Conservation (phyloP, 345 rosid species). For the Citrus sp. region DNA sequence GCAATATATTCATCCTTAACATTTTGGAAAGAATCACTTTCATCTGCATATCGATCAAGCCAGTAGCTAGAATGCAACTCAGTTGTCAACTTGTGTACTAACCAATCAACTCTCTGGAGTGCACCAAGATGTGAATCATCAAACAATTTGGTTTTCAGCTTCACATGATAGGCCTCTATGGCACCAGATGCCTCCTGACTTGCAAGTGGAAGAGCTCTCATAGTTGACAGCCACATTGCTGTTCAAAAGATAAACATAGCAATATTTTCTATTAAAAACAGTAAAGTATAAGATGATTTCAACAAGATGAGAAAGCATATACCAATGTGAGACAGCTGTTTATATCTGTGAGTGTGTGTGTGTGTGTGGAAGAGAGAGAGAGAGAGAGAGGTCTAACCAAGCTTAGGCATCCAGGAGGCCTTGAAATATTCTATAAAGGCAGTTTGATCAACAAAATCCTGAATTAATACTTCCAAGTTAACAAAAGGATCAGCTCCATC, state of each 20-base stretch:
- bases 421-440: constrained; percentile 73
- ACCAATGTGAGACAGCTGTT: not conserved
- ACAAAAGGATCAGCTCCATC: constrained; percentile 45
- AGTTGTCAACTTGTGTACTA: constrained; percentile 90
- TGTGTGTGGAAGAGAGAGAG: not conserved
- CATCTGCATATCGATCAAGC: constrained; percentile 92
- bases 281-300: not conserved
- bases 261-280: not conserved
- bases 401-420: constrained; percentile 86
- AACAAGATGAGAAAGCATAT: not conserved
- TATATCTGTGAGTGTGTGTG: not conserved
- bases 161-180: constrained; percentile 92
- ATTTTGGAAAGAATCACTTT: constrained; percentile 79
- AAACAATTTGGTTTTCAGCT: constrained; percentile 75
- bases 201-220: constrained; percentile 80
- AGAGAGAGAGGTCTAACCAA: constrained; percentile 43
- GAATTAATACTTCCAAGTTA: constrained; percentile 59
- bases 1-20: constrained; percentile 89
- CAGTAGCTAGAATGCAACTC: constrained; percentile 93
- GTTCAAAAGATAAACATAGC: constrained; percentile 12
- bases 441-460: constrained; percentile 79
- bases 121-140: constrained; percentile 97
- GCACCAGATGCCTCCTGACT: constrained; percentile 98
- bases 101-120: constrained; percentile 90
- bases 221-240: constrained; percentile 95